phyloP scores from a whole-genome alignment of 2,329 filamentous ascomycete species.

The Epichloe glyceriae region DNA sequence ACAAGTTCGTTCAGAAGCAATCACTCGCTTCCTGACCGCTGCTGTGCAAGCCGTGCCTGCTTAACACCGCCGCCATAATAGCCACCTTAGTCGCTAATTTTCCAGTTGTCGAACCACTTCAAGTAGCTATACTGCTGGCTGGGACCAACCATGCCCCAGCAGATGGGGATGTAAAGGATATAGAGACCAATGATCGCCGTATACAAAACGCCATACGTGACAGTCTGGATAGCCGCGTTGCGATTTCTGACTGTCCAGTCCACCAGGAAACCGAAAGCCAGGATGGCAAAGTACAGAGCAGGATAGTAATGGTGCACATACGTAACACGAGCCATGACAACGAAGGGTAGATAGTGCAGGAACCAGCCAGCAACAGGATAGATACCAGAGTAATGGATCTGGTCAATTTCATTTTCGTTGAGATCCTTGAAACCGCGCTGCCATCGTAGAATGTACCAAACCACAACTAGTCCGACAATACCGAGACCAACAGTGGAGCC shows the following conservation, averaged over 20 bases:
- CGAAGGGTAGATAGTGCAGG: constrained; percentile 89
- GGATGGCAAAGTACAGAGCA: constrained; percentile 91
- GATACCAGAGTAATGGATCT: constrained; percentile 84
- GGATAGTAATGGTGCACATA: constrained; percentile 99
- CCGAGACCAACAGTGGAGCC: constrained; percentile 70
- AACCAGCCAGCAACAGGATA: constrained; percentile 93
- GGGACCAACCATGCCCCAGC: constrained; percentile 85
- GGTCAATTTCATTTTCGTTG: constrained; percentile 67
- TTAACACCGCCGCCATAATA: not conserved
- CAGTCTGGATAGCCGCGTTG: constrained; percentile 49
- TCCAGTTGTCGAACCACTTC: constrained; percentile 88
- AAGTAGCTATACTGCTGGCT: constrained; percentile 79
- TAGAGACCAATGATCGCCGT: constrained; percentile 66
- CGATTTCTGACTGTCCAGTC: constrained; percentile 70
- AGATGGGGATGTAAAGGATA: constrained; percentile 81
- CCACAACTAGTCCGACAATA: constrained; percentile 56
- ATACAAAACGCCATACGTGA: constrained; percentile 65
- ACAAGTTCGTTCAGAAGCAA: not conserved
- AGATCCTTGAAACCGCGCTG: constrained; percentile 88
- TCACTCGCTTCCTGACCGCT: not conserved
- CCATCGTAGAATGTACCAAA: constrained; percentile 87
- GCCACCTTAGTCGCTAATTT: constrained; percentile 49
- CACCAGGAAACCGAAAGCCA: constrained; percentile 74
- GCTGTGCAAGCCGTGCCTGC: not conserved
- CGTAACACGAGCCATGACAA: constrained; percentile 95